These are phyloP conservation scores for Capronia americana DNA, from an alignment of 2,329 filamentous ascomycete genomes.

Conservation along the genomic window DNA sequence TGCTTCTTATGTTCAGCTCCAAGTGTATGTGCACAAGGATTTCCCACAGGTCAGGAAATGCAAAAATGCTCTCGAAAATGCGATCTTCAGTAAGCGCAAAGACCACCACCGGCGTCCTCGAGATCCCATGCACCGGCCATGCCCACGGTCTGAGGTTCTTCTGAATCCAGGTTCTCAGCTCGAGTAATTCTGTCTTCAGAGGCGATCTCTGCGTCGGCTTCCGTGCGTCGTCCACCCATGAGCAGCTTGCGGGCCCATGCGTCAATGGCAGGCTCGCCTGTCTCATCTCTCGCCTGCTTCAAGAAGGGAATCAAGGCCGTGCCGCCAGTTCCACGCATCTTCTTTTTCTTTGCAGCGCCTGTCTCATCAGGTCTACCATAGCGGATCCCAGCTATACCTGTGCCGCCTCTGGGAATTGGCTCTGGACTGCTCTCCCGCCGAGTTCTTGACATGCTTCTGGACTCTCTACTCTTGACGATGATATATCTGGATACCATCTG, in stretches of 20 bases:
- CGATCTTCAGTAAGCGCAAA: conserved; percentile 59
- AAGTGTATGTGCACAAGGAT: not conserved
- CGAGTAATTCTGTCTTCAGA: conserved; percentile 36
- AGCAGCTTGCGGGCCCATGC: conserved; percentile 66
- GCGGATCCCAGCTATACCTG: conserved; percentile 39
- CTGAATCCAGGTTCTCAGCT: conserved; percentile 53
- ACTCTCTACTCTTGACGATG: conserved; percentile 82
- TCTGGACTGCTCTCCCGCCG: conserved; percentile 57
- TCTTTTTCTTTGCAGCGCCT: conserved; percentile 44
- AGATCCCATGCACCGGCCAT: conserved; percentile 88
- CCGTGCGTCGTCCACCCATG: conserved; percentile 56
- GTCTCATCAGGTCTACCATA: conserved; percentile 45
- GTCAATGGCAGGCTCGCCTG: conserved; percentile 84
- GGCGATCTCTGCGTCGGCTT: conserved; percentile 55
- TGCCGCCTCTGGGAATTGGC: conserved; percentile 35
- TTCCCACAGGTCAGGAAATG: not conserved
- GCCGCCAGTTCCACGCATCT: conserved; percentile 86
- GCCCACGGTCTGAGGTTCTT: conserved; percentile 66
- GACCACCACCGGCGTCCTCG: conserved; percentile 75
- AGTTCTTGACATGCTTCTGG: conserved; percentile 65
- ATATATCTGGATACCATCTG: conserved; percentile 96
- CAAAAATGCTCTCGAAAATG: not conserved
- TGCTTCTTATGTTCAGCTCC: not conserved
- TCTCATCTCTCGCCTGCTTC: conserved; percentile 96
- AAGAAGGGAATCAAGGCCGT: conserved; percentile 94